Evolutionary conservation across 2,329 filamentous ascomycete genomes (phyloP).

Genomic region (Aureobasidium sp.): DNA sequence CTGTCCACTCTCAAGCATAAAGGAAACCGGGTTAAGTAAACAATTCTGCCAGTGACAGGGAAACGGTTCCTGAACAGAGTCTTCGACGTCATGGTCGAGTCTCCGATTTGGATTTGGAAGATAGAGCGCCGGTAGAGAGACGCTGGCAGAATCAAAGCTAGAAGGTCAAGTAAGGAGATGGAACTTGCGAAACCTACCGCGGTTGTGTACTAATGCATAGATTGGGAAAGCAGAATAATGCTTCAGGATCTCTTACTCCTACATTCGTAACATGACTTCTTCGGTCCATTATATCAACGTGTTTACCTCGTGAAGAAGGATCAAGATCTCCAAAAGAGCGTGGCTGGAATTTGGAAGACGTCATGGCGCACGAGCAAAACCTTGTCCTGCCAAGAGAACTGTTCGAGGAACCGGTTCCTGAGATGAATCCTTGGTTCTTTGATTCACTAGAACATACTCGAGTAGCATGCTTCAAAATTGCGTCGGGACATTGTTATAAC

Average conservation of each 20-base stretch:
- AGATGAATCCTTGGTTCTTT: not conserved
- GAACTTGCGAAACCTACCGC: not conserved
- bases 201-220: too few species aligned
- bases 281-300: not conserved
- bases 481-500: too few species aligned
- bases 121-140: not conserved
- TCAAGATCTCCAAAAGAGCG: not conserved
- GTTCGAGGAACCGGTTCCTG: not conserved
- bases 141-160: not conserved
- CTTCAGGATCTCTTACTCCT: not conserved
- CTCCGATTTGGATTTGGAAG: not conserved
- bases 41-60: not conserved
- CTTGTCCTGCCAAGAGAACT: constrained; percentile 3
- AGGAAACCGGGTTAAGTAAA: not conserved
- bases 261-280: not conserved
- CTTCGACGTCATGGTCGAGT: constrained; percentile 6
- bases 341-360: not conserved
- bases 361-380: constrained; percentile 2
- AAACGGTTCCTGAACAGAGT: constrained; percentile 1
- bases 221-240: not conserved
- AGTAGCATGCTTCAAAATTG: too few species aligned
- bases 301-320: not conserved
- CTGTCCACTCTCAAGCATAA: not conserved
- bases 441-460: not conserved
- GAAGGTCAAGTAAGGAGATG: not conserved